A percentile compares a stretch with the other conserved stretches of the same genome.
Conservation (phyloP, 108 stramenopile genomes). For the Fragilaria radians region DNA sequence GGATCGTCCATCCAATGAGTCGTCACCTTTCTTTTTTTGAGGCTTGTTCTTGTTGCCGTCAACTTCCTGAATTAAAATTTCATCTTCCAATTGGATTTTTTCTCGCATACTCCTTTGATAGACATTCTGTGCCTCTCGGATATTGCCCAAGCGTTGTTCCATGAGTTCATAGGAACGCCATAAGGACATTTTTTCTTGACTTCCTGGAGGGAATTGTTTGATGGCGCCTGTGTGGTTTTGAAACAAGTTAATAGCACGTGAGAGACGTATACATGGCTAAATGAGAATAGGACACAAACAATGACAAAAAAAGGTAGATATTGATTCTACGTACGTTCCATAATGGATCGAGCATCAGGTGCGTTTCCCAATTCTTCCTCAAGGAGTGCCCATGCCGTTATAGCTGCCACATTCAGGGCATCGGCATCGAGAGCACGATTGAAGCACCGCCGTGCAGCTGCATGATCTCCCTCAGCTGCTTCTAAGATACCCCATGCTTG, state of each 20-base stretch:
- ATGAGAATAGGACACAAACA: no score
- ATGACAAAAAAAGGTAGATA: no score
- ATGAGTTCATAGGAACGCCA: constrained; percentile 81
- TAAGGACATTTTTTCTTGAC: constrained; percentile 57
- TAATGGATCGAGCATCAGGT: constrained; percentile 59
- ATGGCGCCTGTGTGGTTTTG: constrained; percentile 26
- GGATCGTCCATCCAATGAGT: not conserved
- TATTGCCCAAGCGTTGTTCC: constrained; percentile 64
- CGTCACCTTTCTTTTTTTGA: constrained; percentile 5
- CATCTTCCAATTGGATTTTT: constrained; percentile 28
- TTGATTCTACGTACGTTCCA: constrained; percentile 36
- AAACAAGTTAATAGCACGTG: not conserved
- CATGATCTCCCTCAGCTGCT: constrained; percentile 64
- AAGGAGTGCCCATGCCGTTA: constrained; percentile 82
- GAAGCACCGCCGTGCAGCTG: constrained; percentile 79
- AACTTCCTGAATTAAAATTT: constrained; percentile 15
- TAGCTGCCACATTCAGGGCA: constrained; percentile 72
- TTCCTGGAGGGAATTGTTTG: constrained; percentile 56
- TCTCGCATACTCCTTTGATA: constrained; percentile 74
- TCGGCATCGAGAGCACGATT: constrained; percentile 84
- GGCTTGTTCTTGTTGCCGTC: constrained; percentile 6
- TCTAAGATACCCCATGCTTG: constrained; percentile 91
- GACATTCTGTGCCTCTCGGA: constrained; percentile 48
- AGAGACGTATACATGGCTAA: not conserved
- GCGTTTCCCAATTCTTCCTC: constrained; percentile 65